A percentile compares a stretch with the other conserved stretches of the same genome.
Conservation (phyloP, 2,329 filamentous ascomycete genomes). For the Cryphonectria carpinicola region DNA sequence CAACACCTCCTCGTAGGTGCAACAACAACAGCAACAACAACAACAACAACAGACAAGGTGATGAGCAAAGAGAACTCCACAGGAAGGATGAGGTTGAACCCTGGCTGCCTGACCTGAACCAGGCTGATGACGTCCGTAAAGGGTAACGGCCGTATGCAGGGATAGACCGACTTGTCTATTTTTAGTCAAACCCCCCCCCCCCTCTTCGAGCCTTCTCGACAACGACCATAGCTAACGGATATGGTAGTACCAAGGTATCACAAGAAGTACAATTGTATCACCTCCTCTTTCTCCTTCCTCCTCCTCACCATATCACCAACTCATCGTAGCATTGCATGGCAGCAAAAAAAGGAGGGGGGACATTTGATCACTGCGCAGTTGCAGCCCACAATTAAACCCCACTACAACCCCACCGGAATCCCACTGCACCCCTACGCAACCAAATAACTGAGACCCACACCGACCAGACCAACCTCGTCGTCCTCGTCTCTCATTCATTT, state of each 20-base stretch:
- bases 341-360: neutral
- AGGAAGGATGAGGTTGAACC: neutral
- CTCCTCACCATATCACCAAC: neutral
- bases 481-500: neutral
- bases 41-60: neutral
- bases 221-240: neutral
- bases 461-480: neutral
- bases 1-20: neutral
- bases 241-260: neutral
- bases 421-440: neutral
- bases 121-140: neutral
- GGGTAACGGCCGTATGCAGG: conserved; percentile 10
- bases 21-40: neutral
- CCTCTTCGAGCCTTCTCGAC: neutral
- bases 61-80: neutral
- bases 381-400: neutral
- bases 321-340: neutral
- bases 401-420: conserved; percentile 1
- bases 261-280: neutral
- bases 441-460: neutral
- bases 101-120: neutral
- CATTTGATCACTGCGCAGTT: neutral
- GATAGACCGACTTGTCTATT: conserved; percentile 21
- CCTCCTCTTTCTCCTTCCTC: neutral
- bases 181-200: conserved; percentile 11